These are phyloP conservation scores for Trichoderma erinaceum DNA, from an alignment of 495 filamentous ascomycete genomes.

Conservation along the genomic window DNA sequence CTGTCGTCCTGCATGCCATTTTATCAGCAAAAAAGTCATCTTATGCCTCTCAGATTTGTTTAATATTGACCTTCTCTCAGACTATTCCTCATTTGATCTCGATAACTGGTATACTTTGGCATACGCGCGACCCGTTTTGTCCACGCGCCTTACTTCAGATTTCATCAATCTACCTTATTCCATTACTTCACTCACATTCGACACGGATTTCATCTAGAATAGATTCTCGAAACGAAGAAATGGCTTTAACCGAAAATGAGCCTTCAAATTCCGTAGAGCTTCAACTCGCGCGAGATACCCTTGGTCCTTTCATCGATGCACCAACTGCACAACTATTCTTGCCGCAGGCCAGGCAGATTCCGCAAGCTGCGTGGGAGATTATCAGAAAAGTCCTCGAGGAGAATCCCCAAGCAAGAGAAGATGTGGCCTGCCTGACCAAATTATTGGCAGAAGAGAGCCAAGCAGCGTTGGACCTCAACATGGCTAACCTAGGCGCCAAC, in stretches of 20 bases:
- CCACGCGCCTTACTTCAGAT: background rate
- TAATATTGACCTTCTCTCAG: background rate
- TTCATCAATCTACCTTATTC: background rate
- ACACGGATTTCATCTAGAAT: background rate
- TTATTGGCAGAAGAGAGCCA: background rate
- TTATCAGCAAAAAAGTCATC: background rate
- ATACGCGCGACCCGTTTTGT: background rate
- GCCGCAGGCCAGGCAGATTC: slow-evolving; percentile 1
- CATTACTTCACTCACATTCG: background rate
- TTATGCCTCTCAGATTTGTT: background rate
- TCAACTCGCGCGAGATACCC: background rate
- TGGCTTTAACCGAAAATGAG: background rate
- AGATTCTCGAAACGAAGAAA: background rate
- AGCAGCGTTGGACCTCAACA: background rate
- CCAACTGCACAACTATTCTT: background rate
- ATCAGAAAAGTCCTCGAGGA: background rate
- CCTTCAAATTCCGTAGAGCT: background rate
- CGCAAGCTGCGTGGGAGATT: background rate
- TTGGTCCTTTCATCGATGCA: background rate
- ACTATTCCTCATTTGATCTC: background rate
- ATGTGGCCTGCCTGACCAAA: slow-evolving; percentile 4
- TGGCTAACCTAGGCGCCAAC: background rate
- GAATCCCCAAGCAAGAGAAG: background rate
- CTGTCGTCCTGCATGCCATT: background rate
- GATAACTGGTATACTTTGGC: background rate